These are phyloP conservation scores for Mycotypha africana DNA, from an alignment of 371 early-diverging fungal genomes.

Conservation along the genomic window DNA sequence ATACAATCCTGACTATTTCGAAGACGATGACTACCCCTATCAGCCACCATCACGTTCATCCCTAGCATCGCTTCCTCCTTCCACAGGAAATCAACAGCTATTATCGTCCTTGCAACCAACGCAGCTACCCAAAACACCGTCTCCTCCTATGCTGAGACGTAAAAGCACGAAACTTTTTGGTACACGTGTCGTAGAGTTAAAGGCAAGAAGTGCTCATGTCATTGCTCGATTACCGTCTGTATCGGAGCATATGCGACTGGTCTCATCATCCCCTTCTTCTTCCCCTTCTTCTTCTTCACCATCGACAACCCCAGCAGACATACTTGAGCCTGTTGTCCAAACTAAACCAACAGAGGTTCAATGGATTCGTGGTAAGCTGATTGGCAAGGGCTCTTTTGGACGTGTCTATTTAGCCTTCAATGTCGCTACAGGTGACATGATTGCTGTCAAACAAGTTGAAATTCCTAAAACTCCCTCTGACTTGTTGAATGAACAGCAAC, in stretches of 20 bases:
- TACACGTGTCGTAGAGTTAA: constrained; percentile 49
- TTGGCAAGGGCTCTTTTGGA: constrained; percentile 98
- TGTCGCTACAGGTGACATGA: constrained; percentile 77
- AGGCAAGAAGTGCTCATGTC: too few relatives aligned
- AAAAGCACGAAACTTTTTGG: constrained; percentile 65
- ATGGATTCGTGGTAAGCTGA: constrained; percentile 88
- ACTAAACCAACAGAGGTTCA: constrained; percentile 36
- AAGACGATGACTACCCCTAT: constrained; percentile 27
- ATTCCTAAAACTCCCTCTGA: constrained; percentile 61
- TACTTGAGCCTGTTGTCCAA: too few relatives aligned
- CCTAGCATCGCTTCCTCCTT: too few relatives aligned
- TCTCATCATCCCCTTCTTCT: too few relatives aligned
- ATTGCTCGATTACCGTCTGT: too few relatives aligned
- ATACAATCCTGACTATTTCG: constrained; percentile 29
- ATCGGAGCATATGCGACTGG: too few relatives aligned
- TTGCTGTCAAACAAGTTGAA: constrained; percentile 98
- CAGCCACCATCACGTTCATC: too few relatives aligned
- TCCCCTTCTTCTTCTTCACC: too few relatives aligned
- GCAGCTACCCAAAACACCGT: too few relatives aligned
- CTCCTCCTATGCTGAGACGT: constrained; percentile 40
- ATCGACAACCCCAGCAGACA: too few relatives aligned
- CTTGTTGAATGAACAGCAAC: constrained; percentile 23
- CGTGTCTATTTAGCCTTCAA: constrained; percentile 92
- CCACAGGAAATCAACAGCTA: too few relatives aligned
- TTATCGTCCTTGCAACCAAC: too few relatives aligned